Base-by-base conservation (phyloP, 257 asterid genomes). In the Pogostemon cablin region DNA sequence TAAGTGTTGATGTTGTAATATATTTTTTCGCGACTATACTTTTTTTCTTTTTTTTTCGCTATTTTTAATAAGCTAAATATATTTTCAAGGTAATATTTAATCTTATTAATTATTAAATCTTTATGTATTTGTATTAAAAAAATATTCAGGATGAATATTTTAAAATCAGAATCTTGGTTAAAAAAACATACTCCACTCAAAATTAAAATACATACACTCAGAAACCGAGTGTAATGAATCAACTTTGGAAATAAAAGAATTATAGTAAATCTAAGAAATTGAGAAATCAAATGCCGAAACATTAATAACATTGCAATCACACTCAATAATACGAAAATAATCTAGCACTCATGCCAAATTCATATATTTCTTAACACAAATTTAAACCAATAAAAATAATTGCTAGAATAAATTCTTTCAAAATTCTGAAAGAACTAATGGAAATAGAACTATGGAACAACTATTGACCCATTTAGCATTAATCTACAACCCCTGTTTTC, bases 381-480 rank as follows among this genome's bases (percentile, higher is more conserved):
- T 60, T 39, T 3, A 37, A 60, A 17, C 58, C 37, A n/a, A 20
- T 53, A 17, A 53, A 15, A 53, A 17, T 7, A 6, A 5, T 2
- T 38, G 66, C 2, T 35, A 4, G 8, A 25, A 67, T n/a, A 48
- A 54, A 32, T 69, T 40, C 12, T 62, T 46, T 25, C 9, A 10
- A 25, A 25, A 53, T 54, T 49, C 54, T 44, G 59, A 17, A 47
- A 47, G 49, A 20, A 9, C 12, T 7, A 60, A 69, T 68, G 9
- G 20, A 44, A 11, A 47, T 25, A 25, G 32, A 25, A 25, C 32
- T 25, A 48, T 7, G 20, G 38, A 73, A 70, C 53, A 57, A 63
- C 2, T n/a, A 69, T 59, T 40, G 43, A 47, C 62, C 68, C 61
- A 20, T 37, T 50, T 9, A 42, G n/a, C 59, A 77, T 65, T 39